Percentiles rank a stretch among this genome's conserved stretches.
phyloP scores from a whole-genome alignment of 139 green algal genomes.

The Yamagishiella unicocca region DNA sequence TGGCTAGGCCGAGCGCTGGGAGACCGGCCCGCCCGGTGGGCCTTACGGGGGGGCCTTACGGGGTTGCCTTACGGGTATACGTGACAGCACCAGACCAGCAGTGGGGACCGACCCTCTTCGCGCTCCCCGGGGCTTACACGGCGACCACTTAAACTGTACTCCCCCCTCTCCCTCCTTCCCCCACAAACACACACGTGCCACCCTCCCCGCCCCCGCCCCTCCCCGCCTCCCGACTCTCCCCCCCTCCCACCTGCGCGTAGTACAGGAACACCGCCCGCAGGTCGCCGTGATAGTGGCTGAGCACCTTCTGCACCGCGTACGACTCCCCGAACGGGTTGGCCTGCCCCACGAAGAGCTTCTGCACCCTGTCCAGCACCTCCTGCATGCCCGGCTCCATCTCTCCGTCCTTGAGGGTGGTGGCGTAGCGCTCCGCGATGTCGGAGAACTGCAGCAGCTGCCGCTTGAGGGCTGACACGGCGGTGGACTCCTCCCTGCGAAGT shows the following conservation, averaged over 20 bases:
- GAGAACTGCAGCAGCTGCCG: slow-evolving; percentile 63
- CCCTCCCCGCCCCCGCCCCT: too few species aligned
- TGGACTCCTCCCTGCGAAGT: slow-evolving; percentile 55
- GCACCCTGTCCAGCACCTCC: slow-evolving; percentile 48
- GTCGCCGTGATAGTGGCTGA: slow-evolving; percentile 65
- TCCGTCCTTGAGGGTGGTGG: slow-evolving; percentile 37
- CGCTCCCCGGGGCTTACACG: too few species aligned
- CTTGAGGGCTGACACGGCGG: slow-evolving; percentile 56
- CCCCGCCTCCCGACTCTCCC: not conserved
- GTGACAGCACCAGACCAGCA: too few species aligned
- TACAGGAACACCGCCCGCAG: slow-evolving; percentile 74
- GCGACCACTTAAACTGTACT: too few species aligned
- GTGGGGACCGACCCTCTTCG: too few species aligned
- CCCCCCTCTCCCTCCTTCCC: too few species aligned
- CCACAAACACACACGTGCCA: too few species aligned
- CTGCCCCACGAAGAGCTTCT: slow-evolving; percentile 61
- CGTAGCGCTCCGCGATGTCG: slow-evolving; percentile 60
- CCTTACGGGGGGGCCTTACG: too few species aligned
- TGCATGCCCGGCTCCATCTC: slow-evolving; percentile 56
- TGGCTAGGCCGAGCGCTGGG: too few species aligned
- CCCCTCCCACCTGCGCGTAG: slow-evolving; percentile 61
- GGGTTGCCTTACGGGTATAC: too few species aligned
- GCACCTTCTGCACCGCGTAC: slow-evolving; percentile 70
- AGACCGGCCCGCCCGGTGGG: too few species aligned
- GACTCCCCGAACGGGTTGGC: slow-evolving; percentile 64